These are phyloP conservation scores for Erysimum pusillum DNA, from an alignment of 441 rosid species.

Conservation along the genomic window DNA sequence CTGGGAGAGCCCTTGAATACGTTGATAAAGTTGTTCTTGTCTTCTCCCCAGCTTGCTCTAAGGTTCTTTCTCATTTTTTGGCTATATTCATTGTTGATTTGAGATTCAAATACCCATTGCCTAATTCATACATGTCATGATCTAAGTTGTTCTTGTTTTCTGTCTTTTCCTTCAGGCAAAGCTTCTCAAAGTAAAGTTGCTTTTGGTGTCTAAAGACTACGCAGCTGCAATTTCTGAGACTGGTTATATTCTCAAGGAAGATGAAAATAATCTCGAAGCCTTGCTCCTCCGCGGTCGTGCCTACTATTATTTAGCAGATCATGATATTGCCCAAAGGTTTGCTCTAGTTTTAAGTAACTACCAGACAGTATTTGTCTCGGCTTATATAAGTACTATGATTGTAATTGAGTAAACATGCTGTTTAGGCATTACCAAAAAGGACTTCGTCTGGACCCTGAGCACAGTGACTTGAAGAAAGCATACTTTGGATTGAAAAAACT, in stretches of 20 bases:
- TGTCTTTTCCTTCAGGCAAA: slow-evolving; percentile 65
- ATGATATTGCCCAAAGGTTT: slow-evolving; percentile 93
- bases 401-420: slow-evolving; percentile 23
- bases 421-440: slow-evolving; percentile 96
- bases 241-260: slow-evolving; percentile 89
- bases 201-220: slow-evolving; percentile 80
- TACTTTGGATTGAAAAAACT: slow-evolving; percentile 93
- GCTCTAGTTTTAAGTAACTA: slow-evolving; percentile 10
- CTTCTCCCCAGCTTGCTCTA: slow-evolving; percentile 88
- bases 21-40: slow-evolving; percentile 91
- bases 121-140: too few species aligned
- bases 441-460: slow-evolving; percentile 97
- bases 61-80: slow-evolving; percentile 55
- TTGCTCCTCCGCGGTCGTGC: slow-evolving; percentile 95
- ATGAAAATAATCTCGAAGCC: slow-evolving; percentile 91
- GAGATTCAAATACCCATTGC: too few species aligned
- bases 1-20: slow-evolving; percentile 75
- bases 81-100: background rate
- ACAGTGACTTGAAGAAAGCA: slow-evolving; percentile 90
- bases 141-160: too few species aligned
- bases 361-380: background rate
- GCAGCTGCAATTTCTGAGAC: slow-evolving; percentile 82
- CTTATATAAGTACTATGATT: background rate
- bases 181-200: slow-evolving; percentile 77
- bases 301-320: slow-evolving; percentile 97